Evolutionary conservation across 169 alveolate genomes (phyloP).

Genomic region (Cyclospora cayetanensis): DNA sequence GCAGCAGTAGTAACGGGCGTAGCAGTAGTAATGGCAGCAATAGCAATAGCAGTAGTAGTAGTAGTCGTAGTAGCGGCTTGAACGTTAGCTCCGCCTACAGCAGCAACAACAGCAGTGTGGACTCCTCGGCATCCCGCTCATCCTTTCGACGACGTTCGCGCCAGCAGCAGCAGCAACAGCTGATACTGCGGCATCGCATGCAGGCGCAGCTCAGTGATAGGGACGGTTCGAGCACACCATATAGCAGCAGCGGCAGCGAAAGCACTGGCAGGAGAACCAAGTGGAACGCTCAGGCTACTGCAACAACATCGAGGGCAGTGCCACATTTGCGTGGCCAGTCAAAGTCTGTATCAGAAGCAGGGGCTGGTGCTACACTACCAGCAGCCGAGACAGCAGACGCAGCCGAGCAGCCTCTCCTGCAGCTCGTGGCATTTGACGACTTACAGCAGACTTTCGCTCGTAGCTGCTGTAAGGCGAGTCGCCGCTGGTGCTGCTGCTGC

Average conservation of each 20-base stretch:
- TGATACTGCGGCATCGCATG: background rate
- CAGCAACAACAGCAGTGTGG: background rate
- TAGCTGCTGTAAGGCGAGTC: slow-evolving; percentile 32
- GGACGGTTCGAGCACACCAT: too few species aligned
- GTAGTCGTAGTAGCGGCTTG: background rate
- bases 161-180: slow-evolving; percentile 12
- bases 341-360: background rate
- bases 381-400: background rate
- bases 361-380: background rate
- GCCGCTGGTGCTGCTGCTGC: slow-evolving; percentile 57
- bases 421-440: slow-evolving; percentile 45
- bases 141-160: too few species aligned
- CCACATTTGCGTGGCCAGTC: background rate
- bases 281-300: background rate
- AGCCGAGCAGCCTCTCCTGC: slow-evolving; percentile 6
- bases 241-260: too few species aligned
- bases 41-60: background rate
- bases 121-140: background rate
- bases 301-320: background rate
- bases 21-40: background rate
- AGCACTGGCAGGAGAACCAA: background rate
- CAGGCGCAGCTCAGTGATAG: too few species aligned
- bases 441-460: slow-evolving; percentile 39
- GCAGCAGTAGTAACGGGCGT: background rate
- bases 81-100: background rate